Base-by-base conservation (phyloP, 2,329 filamentous ascomycete species). In the Truncatella angustata region DNA sequence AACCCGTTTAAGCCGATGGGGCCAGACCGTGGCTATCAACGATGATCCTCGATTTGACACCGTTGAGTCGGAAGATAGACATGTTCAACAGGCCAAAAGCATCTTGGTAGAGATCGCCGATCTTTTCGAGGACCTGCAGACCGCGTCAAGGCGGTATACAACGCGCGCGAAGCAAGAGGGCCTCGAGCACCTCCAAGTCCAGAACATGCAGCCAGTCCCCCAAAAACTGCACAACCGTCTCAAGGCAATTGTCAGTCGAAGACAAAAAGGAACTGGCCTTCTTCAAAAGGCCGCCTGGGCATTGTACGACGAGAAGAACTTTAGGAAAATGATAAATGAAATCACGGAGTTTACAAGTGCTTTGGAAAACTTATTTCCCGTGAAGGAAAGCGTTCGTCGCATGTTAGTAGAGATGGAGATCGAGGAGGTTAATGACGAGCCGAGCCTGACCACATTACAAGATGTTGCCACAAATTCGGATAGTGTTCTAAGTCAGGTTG, bases 1-100 rank as follows among this genome's bases (percentile, higher is more conserved):
- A 36, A 52, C 61, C 2, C 63, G 67, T 24, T 61, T 74, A 11
- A 60, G 58, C 7, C 59, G 69, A 55, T 73, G 66, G 67, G 70
- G 68, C 20, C 51, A 67, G 32, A 62, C 65, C 5, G 59, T 68
- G 21, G 43, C 50, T 3, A 61, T 73, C 53, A 59, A 67, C 48
- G 46, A 64, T 0, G 61, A 69, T 51, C 51, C 54, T 6, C 57
- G 56, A 0, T 68, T 64, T 42, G 35, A 34, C 5, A 51, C 52
- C 7, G 30, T 30, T 6, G n/a, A n/a, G n/a, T 18, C 36, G 10
- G 18, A n/a, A 16, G 36, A 39, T 16, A 18, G 18, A 6, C 10
- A 18, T 39, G 14, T 20, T 2, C 14, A 20, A 16, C 36, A 16
- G 10, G 36, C 18, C 11, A 5, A 12, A n/a, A 46, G 12, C 54